These are phyloP conservation scores for Novymonas esmeraldas DNA, from an alignment of 208 protist genomes.

Conservation along the genomic window DNA sequence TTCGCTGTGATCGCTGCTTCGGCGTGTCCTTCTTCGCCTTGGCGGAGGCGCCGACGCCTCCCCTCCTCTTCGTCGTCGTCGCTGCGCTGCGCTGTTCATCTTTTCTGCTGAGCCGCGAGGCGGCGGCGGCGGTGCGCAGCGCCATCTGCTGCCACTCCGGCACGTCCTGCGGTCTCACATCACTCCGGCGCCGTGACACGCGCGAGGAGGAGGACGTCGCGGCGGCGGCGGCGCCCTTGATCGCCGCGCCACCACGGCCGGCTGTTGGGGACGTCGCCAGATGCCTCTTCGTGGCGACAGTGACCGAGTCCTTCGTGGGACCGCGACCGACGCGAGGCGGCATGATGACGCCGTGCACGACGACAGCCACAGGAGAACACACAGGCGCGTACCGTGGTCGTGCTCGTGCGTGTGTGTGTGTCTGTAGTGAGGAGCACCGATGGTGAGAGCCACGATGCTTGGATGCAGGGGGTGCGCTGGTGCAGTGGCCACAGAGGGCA, in stretches of 20 bases:
- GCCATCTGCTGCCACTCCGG: conserved; percentile 40
- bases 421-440: no score
- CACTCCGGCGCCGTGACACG: conserved; percentile 27
- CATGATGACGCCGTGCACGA: conserved; percentile 1
- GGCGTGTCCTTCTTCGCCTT: background rate
- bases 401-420: background rate
- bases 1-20: background rate
- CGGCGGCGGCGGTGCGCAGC: conserved; percentile 22
- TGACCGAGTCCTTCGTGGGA: conserved; percentile 19
- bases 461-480: no score
- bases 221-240: background rate
- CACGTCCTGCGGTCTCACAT: conserved; percentile 27
- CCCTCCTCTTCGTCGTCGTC: background rate
- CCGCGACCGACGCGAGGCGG: conserved; percentile 19
- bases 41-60: background rate
- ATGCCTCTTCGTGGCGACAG: conserved; percentile 22
- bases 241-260: no score
- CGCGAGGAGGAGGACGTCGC: conserved; percentile 13
- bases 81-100: conserved; percentile 4
- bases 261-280: conserved; percentile 3
- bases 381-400: background rate
- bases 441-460: no score
- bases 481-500: no score
- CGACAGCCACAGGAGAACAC: background rate
- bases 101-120: conserved; percentile 14